A percentile compares a stretch with the other conserved stretches of the same genome.
phyloP scores from a whole-genome alignment of 495 filamentous ascomycete genomes.

The Amphirosellinia nigrospora region DNA sequence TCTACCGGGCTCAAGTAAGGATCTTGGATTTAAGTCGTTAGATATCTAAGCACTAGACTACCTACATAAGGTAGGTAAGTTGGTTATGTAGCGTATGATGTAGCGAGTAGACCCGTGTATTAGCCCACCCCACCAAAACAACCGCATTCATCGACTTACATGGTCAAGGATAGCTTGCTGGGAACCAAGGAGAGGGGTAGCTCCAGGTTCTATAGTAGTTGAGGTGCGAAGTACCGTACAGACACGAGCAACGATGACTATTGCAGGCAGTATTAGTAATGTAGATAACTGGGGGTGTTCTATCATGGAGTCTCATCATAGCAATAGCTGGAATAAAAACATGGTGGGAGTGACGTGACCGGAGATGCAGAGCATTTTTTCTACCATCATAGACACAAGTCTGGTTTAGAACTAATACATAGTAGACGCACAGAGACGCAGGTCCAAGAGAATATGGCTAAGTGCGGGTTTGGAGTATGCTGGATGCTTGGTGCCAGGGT shows the following conservation, averaged over 20 bases:
- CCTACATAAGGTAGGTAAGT: not conserved
- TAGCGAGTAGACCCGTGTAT: not conserved
- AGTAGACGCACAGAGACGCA: too few relatives aligned
- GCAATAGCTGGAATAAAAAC: not conserved
- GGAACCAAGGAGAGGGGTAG: not conserved
- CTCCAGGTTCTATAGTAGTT: not conserved
- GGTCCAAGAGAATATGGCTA: conserved; percentile 24
- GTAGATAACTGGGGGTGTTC: not conserved
- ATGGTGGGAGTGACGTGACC: conserved; percentile 15
- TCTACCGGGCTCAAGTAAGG: not conserved
- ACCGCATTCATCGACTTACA: conserved; percentile 27
- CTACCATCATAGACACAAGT: not conserved
- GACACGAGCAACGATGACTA: not conserved
- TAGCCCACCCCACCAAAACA: conserved; percentile 17
- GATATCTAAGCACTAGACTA: not conserved
- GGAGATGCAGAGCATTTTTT: not conserved
- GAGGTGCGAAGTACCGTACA: not conserved
- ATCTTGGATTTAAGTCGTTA: not conserved
- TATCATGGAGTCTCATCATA: not conserved
- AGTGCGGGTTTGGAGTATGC: conserved; percentile 7
- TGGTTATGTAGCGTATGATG: not conserved
- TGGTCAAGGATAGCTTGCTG: not conserved
- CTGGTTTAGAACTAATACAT: conserved; percentile 1
- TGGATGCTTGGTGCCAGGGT: conserved; percentile 15
- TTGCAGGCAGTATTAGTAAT: not conserved